Percentiles rank a stretch among this genome's conserved stretches.
Evolutionary conservation across 1,284 basidiomycete species (phyloP).

Genomic region (Cutaneotrichosporon sp.): DNA sequence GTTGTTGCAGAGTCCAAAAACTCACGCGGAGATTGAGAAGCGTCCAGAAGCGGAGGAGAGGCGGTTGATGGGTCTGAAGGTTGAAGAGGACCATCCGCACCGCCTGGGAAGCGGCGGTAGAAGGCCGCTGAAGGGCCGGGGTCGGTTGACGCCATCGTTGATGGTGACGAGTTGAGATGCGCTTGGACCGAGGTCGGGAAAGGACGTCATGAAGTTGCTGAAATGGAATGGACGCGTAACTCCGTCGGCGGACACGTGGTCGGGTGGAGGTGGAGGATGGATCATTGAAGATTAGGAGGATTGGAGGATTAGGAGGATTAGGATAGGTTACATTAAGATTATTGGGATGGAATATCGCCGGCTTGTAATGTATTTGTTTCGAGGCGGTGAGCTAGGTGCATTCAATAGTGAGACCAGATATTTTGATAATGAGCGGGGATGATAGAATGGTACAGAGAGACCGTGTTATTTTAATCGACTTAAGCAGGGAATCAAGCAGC

Average conservation of each 20-base stretch:
- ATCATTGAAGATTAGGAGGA: background rate
- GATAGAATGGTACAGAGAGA: background rate
- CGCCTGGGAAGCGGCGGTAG: constrained; percentile 38
- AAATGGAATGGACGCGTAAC: background rate
- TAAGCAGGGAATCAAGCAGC: too few relatives aligned
- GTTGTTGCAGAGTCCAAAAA: constrained; percentile 17
- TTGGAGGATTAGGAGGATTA: background rate
- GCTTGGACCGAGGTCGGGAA: background rate
- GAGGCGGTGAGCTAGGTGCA: background rate
- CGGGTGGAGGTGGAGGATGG: background rate
- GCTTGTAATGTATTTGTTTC: background rate
- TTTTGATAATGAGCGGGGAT: background rate
- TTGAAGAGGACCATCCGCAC: constrained; percentile 38
- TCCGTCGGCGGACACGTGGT: background rate
- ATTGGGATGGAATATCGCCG: too few relatives aligned
- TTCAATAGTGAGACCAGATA: background rate
- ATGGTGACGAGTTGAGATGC: background rate
- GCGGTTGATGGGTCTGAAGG: constrained; percentile 29
- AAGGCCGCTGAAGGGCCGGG: constrained; percentile 49
- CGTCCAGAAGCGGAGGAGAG: constrained; percentile 30
- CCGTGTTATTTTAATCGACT: background rate
- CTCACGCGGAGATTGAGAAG: constrained; percentile 12
- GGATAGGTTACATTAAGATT: too few relatives aligned
- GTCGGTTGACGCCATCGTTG: constrained; percentile 31
- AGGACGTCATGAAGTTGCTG: background rate